Conservation (phyloP, 345 rosid species). For the Microthlaspi erraticum region DNA sequence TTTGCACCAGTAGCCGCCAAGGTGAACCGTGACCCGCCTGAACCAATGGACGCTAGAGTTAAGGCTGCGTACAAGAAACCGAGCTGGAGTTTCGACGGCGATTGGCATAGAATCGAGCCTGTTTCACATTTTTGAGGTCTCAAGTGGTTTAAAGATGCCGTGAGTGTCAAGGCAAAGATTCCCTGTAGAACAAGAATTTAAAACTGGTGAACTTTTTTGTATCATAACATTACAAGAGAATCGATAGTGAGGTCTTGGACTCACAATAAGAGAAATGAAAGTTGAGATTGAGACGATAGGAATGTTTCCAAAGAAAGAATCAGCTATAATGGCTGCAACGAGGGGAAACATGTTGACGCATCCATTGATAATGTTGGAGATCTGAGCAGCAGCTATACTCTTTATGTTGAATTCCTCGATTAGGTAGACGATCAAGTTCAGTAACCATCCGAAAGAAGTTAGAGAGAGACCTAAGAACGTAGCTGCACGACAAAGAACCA, state of each 20-base stretch:
- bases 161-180: too few relatives aligned
- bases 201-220: neutral
- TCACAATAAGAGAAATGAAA: conserved; percentile 49
- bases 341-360: conserved; percentile 47
- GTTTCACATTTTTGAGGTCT: too few relatives aligned
- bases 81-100: too few relatives aligned
- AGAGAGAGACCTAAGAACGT: conserved; percentile 45
- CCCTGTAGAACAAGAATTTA: neutral
- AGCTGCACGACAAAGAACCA: conserved; percentile 40
- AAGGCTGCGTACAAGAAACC: too few relatives aligned
- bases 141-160: too few relatives aligned
- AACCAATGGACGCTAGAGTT: too few relatives aligned
- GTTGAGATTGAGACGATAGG: conserved; percentile 43
- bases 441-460: conserved; percentile 50
- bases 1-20: too few relatives aligned
- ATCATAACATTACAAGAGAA: neutral
- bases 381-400: conserved; percentile 54
- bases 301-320: conserved; percentile 52
- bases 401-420: conserved; percentile 51
- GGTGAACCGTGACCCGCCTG: too few relatives aligned
- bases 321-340: conserved; percentile 53
- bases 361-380: conserved; percentile 45
- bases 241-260: conserved; percentile 7
- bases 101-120: too few relatives aligned
- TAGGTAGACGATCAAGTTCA: conserved; percentile 51